Base-by-base conservation (phyloP, 2,329 filamentous ascomycete species). In the Dothideomycetidae sp. region DNA sequence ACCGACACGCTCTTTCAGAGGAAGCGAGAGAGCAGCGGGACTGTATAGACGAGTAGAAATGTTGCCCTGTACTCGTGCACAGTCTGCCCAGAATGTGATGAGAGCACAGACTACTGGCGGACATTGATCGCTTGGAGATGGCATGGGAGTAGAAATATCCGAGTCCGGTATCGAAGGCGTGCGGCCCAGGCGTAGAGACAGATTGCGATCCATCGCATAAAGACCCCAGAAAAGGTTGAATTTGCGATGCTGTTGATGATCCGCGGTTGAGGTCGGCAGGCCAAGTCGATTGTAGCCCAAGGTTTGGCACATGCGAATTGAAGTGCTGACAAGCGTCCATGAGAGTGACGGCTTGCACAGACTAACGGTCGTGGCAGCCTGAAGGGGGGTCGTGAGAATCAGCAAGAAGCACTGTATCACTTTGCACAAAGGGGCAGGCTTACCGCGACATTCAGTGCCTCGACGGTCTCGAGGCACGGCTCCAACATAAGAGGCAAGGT, bases 111-210 rank as follows among this genome's bases (percentile, higher is more conserved):
- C 14, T 31, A 10, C 29, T 7, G 9, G 9, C 11, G n/a, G 11
- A 10, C 12, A 31, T 10, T 10, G 13, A 7, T 10, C 5, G 14
- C 5, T 29, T 7, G 12, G 16, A n/a, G 3, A 28, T 2, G 10
- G 33, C 37, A 17, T 23, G 13, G 3, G 18, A 5, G n/a, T 31
- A 34, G 3, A 14, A 7, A 42, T 36, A 15, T 44, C 42, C 10
- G 23, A 41, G 17, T 42, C 42, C 19, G 38, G 42, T 5, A 44
- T 12, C 1, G 39, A 17, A 2, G 39, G 33, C 10, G 42, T 26
- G 11, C 39, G 28, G 16, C 92, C 13, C 86, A 96, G 56, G 73
- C 75, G 2, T 80, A 78, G 42, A 85, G 93, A 53, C 59, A 60
- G 16, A 64, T 71, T 34, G 68, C 44, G 17, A 72, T 13, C 60